phyloP scores from a whole-genome alignment of 2,329 filamentous ascomycete species.

The Coniochaeta sp. region DNA sequence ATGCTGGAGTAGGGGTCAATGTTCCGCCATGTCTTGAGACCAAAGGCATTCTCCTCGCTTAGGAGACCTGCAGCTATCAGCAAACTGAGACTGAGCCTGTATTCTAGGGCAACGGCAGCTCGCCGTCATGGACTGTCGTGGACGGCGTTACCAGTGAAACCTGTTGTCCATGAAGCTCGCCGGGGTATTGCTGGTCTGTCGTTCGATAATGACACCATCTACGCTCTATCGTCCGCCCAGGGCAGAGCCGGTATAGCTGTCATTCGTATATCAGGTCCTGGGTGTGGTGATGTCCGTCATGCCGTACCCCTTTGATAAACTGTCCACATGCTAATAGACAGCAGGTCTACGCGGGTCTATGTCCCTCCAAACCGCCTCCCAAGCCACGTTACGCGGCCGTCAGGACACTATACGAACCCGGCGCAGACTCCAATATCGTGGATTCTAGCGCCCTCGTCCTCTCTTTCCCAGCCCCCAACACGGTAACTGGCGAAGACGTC shows the following conservation, averaged over 20 bases:
- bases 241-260: slow-evolving; percentile 88
- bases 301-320: slow-evolving; percentile 9
- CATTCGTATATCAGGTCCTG: slow-evolving; percentile 76
- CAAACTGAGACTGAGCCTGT: neutral
- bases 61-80: neutral
- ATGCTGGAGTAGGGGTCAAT: slow-evolving; percentile 13
- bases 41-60: slow-evolving; percentile 2
- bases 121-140: neutral
- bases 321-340: slow-evolving; percentile 10
- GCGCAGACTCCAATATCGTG: slow-evolving; percentile 42
- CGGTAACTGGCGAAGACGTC: slow-evolving; percentile 87
- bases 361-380: slow-evolving; percentile 36
- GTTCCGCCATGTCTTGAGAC: slow-evolving; percentile 18
- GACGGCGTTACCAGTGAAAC: neutral
- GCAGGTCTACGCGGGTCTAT: slow-evolving; percentile 44
- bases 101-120: neutral
- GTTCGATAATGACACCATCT: slow-evolving; percentile 61
- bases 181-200: slow-evolving; percentile 1
- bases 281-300: slow-evolving; percentile 55
- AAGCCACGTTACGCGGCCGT: slow-evolving; percentile 58
- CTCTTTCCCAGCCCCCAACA: slow-evolving; percentile 73
- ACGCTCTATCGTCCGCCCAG: slow-evolving; percentile 80
- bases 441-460: slow-evolving; percentile 77
- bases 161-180: neutral
- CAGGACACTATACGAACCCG: slow-evolving; percentile 61